Evolutionary conservation across 192 early-diverging fungal species (phyloP).

Genomic region (Rhizophagus prolifer): DNA sequence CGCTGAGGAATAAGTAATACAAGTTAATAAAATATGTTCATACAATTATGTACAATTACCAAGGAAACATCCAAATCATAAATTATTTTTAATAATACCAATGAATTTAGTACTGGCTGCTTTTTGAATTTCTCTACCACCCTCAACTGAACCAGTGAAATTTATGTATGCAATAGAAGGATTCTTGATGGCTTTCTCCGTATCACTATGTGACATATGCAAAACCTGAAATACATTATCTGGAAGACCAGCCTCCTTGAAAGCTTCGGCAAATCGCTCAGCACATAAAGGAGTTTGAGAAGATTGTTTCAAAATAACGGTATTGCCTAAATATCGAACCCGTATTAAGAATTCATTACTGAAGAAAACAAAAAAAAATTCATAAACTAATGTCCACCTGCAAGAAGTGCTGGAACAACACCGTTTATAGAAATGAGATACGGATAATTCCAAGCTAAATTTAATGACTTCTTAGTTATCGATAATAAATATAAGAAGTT

Average conservation of each 20-base stretch:
- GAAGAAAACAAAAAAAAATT: neutral
- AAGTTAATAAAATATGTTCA: neutral
- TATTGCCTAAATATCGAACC: constrained; percentile 39
- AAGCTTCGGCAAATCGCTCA: constrained; percentile 64
- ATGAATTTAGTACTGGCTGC: constrained; percentile 59
- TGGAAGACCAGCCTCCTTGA: constrained; percentile 68
- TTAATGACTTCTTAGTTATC: neutral
- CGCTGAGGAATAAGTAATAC: constrained; percentile 36
- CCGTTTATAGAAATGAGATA: constrained; percentile 77
- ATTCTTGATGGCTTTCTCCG: constrained; percentile 54
- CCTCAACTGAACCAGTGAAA: constrained; percentile 78
- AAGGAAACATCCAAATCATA: no score
- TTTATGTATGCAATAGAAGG: constrained; percentile 64
- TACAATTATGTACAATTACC: neutral
- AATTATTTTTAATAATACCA: constrained; percentile 38
- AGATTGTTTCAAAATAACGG: constrained; percentile 75
- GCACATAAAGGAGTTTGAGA: constrained; percentile 79
- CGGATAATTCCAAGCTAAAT: constrained; percentile 82
- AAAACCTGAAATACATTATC: constrained; percentile 63
- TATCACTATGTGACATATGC: constrained; percentile 50
- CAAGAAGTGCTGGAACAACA: constrained; percentile 75
- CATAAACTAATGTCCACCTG: constrained; percentile 40
- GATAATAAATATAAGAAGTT: neutral
- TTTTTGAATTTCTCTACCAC: constrained; percentile 62
- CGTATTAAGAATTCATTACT: neutral